A percentile compares a stretch with the other conserved stretches of the same genome.
Evolutionary conservation across 352 stramenopile species (phyloP).

Genomic region (Globisporangium spinosum): DNA sequence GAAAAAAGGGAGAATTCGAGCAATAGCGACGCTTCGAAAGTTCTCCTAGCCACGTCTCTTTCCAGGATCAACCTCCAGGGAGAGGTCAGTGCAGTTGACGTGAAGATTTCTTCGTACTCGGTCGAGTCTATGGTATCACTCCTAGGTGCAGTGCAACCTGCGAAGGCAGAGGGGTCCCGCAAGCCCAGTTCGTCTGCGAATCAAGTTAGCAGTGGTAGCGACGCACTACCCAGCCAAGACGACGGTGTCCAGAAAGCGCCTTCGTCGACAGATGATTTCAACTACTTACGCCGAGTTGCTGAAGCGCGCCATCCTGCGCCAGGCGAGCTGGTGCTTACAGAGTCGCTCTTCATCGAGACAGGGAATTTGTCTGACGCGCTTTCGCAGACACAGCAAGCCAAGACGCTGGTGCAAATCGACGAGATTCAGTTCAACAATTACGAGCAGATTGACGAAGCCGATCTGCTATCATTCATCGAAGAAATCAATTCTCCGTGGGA

Average conservation of each 20-base stretch:
- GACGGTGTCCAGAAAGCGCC: not conserved
- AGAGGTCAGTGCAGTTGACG: constrained; percentile 38
- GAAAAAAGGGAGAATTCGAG: constrained; percentile 26
- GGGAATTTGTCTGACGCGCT: constrained; percentile 18
- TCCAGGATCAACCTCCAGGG: constrained; percentile 31
- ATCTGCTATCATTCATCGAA: constrained; percentile 43
- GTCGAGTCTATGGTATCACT: constrained; percentile 32
- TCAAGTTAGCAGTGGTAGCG: not conserved
- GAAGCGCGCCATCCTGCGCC: constrained; percentile 42
- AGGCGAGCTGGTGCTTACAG: constrained; percentile 65
- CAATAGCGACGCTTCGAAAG: not conserved
- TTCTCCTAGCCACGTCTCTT: constrained; percentile 28
- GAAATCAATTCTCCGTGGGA: constrained; percentile 63
- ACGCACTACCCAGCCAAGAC: not conserved
- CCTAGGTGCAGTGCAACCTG: constrained; percentile 13
- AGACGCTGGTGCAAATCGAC: constrained; percentile 18
- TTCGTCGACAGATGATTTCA: constrained; percentile 53
- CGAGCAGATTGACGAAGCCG: constrained; percentile 20
- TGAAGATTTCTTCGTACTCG: constrained; percentile 50
- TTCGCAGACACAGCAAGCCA: not conserved
- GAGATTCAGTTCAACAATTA: constrained; percentile 26
- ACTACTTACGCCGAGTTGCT: constrained; percentile 43
- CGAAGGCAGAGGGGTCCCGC: not conserved
- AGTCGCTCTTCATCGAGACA: constrained; percentile 67
- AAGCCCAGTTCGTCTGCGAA: not conserved